These are phyloP conservation scores for Malania oleifera DNA, from an alignment of 164 flowering plant genomes.

Conservation along the genomic window DNA sequence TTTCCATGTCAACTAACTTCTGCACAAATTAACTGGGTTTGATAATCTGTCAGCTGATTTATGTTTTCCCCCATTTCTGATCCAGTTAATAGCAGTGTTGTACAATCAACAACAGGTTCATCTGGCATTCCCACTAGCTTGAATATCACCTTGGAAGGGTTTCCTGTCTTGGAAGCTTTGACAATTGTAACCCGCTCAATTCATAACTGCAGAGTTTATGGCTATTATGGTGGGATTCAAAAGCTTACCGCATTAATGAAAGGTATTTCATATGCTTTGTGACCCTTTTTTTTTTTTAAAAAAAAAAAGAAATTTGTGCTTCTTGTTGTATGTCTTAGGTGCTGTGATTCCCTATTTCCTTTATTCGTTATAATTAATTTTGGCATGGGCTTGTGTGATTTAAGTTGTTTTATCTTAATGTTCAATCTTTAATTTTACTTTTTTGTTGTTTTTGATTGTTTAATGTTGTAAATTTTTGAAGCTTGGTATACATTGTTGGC, in stretches of 20 bases:
- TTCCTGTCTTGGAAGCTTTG: slow-evolving; percentile 65
- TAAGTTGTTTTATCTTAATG: no score
- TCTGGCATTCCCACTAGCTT: slow-evolving; percentile 32
- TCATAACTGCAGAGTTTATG: slow-evolving; percentile 79
- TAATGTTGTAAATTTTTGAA: no score
- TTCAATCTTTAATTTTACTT: no score
- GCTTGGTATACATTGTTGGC: no score
- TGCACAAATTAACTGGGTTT: not conserved
- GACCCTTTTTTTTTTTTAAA: not conserved
- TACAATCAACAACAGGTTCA: slow-evolving; percentile 34
- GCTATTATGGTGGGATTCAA: slow-evolving; percentile 79
- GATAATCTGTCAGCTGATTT: not conserved
- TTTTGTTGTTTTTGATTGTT: no score
- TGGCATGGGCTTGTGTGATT: no score
- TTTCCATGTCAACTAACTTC: not conserved
- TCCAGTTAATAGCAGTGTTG: slow-evolving; percentile 30
- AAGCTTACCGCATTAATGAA: slow-evolving; percentile 91
- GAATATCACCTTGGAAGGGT: slow-evolving; percentile 48
- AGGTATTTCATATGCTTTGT: slow-evolving; percentile 39
- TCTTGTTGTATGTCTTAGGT: not conserved
- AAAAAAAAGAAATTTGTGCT: not conserved
- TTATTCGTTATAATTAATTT: no score
- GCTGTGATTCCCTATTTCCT: no score
- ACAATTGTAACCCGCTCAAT: slow-evolving; percentile 65
- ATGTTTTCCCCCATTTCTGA: not conserved